Evolutionary conservation across 1,284 basidiomycete genomes (phyloP), one percentile per base, ranked within the genome.

Genomic region (Bondarzewia mesenterica): DNA sequence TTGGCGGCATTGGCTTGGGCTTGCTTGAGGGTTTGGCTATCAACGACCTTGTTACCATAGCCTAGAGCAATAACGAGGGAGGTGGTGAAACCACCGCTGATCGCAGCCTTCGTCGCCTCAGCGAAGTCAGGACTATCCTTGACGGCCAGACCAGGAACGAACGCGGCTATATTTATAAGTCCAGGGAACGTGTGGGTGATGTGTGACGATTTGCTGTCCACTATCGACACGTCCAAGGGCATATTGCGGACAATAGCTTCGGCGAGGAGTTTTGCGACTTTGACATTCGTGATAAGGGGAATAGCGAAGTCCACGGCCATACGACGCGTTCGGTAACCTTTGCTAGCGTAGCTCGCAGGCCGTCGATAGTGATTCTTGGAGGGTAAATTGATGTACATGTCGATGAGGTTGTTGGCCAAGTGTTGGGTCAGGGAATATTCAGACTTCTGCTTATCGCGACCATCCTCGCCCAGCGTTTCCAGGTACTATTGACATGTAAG

Each of bases 221-320:
- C 79, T 50, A 77, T 85, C 5, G 91, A 89, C 37, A 99, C 89
- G 49, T 95, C 87, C 46, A 99, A 78, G 15, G 93, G 86, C 21
- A 86, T 64, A 66, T 82, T 90, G 57, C 93, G 83, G 52, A 97
- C 88, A 51, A 99, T 79, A 2, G 95, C 96, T 68, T 99, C 94
- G 36, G 93, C 89, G 44, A 99, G 81, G 61, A 99, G 78, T 70
- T 99, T 99, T 54, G 96, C 96, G 63, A 93, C 94, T 75, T 99
- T 99, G 71, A 99, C 89, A 65, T 99, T 99, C 51, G 95, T 99
- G 65, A 99, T 93, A 47, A 99, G 76, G 0, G 96, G 95, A 35
- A 99, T 86, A 27, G 93, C 94, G 61, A 95, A 97, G 69, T 99
- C 95, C 55, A 99, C 95, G n/a, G 96, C 95, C 89, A 98, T 94